Evolutionary conservation across 2,329 filamentous ascomycete genomes (phyloP).

Genomic region (Stagonosporopsis rhizophila): DNA sequence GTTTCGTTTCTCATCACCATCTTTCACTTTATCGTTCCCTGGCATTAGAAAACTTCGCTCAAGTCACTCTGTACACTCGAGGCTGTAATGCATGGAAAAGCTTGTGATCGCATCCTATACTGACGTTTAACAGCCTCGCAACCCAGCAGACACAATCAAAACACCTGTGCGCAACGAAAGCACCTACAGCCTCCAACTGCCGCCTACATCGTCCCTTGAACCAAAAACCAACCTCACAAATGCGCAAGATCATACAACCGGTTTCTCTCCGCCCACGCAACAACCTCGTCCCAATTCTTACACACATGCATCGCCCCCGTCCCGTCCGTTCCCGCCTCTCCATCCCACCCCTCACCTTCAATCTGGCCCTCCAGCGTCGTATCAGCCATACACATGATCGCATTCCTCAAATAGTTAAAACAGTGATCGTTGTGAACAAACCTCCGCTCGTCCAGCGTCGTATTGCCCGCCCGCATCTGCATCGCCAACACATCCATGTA

Average conservation of each 20-base stretch:
- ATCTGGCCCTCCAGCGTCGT: slow-evolving; percentile 35
- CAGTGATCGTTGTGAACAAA: slow-evolving; percentile 40
- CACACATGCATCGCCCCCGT: slow-evolving; percentile 30
- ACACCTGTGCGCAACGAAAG: too few species aligned
- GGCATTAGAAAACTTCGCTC: too few species aligned
- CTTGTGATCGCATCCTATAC: too few species aligned
- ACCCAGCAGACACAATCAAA: too few species aligned
- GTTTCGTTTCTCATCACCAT: too few species aligned
- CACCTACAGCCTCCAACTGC: too few species aligned
- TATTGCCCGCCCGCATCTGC: slow-evolving; percentile 26
- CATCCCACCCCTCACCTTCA: slow-evolving; percentile 5
- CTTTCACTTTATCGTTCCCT: too few species aligned
- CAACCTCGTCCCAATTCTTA: slow-evolving; percentile 27
- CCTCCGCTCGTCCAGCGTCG: slow-evolving; percentile 22
- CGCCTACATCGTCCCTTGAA: too few species aligned
- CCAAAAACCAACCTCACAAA: not conserved
- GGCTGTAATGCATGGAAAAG: too few species aligned
- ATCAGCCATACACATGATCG: slow-evolving; percentile 36
- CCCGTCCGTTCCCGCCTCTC: slow-evolving; percentile 25
- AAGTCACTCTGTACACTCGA: too few species aligned
- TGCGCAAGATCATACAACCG: slow-evolving; percentile 15
- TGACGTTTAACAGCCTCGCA: too few species aligned
- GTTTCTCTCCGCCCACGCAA: slow-evolving; percentile 15
- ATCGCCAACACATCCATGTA: slow-evolving; percentile 24
- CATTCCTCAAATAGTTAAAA: slow-evolving; percentile 37